phyloP scores from a whole-genome alignment of 495 filamentous ascomycete genomes.

The Gamarada debralockiae region DNA sequence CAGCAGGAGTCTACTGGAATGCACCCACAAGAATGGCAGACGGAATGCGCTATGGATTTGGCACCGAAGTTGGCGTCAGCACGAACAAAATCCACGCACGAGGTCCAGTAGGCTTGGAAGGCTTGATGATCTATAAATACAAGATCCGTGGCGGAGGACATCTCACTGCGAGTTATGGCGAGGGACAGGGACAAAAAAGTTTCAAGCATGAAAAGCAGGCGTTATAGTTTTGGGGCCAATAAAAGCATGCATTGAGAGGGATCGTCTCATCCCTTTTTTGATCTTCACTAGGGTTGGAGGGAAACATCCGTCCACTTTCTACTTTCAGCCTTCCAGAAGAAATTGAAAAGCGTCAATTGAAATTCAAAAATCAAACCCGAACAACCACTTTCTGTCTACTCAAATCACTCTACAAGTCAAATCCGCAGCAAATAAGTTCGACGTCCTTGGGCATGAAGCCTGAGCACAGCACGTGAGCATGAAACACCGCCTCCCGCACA shows the following conservation, averaged over 20 bases:
- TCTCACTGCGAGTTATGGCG: conserved; percentile 66
- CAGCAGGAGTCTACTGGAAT: conserved; percentile 95
- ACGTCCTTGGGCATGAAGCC: too few relatives aligned
- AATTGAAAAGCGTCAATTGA: too few relatives aligned
- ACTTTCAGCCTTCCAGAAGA: too few relatives aligned
- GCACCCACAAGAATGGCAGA: conserved; percentile 92
- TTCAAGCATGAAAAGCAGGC: conserved; percentile 59
- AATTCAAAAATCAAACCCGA: too few relatives aligned
- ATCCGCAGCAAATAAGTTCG: too few relatives aligned
- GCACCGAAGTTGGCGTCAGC: conserved; percentile 95
- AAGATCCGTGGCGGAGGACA: conserved; percentile 79
- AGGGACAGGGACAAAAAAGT: conserved; percentile 58
- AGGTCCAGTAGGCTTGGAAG: conserved; percentile 91
- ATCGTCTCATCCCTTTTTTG: background rate
- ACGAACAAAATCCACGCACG: conserved; percentile 97
- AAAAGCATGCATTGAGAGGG: background rate
- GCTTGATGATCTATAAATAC: conserved; percentile 96
- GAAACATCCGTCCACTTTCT: background rate
- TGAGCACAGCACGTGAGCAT: too few relatives aligned
- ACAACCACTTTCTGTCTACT: too few relatives aligned
- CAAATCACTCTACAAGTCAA: too few relatives aligned
- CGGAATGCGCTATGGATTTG: conserved; percentile 95
- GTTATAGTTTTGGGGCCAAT: conserved; percentile 6
- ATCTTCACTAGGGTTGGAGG: background rate
- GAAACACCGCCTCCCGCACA: too few relatives aligned